phyloP scores from a whole-genome alignment of 345 rosid genomes.

The Psidium friedrichsthalianum region DNA sequence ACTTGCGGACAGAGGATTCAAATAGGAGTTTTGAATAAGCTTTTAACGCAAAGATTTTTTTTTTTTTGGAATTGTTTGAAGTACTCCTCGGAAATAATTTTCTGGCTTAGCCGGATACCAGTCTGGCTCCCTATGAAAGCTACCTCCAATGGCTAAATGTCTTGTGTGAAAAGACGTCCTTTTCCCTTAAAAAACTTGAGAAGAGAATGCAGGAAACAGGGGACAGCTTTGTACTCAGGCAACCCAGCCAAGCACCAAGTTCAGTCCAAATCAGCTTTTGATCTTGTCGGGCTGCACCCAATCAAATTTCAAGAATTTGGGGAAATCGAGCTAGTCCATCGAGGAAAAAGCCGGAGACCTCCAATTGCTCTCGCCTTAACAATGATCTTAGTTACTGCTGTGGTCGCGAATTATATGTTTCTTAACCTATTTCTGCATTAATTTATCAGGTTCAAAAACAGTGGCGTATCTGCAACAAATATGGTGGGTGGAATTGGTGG shows the following conservation, averaged over 20 bases:
- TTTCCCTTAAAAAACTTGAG: not conserved
- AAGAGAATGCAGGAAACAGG: not conserved
- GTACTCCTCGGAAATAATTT: not conserved
- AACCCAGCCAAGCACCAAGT: not conserved
- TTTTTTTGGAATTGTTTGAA: too few species aligned
- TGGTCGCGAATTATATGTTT: not conserved
- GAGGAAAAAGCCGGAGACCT: not conserved
- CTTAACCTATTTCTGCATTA: not conserved
- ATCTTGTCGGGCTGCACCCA: not conserved
- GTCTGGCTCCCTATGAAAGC: not conserved
- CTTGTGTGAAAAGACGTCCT: not conserved
- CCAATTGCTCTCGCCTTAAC: not conserved
- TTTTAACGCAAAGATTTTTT: too few species aligned
- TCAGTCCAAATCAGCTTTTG: not conserved
- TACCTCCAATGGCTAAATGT: not conserved
- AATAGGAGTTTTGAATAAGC: not conserved
- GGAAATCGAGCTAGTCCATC: not conserved
- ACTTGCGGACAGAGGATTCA: not conserved
- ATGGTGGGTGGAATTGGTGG: slow-evolving; percentile 93
- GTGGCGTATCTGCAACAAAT: slow-evolving; percentile 88
- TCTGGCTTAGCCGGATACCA: not conserved
- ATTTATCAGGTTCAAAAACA: slow-evolving; percentile 38
- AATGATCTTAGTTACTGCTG: not conserved
- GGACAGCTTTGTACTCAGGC: not conserved
- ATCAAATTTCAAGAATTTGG: not conserved